Conservation (phyloP, 352 stramenopile species). For the Phytophthora crassamura region DNA sequence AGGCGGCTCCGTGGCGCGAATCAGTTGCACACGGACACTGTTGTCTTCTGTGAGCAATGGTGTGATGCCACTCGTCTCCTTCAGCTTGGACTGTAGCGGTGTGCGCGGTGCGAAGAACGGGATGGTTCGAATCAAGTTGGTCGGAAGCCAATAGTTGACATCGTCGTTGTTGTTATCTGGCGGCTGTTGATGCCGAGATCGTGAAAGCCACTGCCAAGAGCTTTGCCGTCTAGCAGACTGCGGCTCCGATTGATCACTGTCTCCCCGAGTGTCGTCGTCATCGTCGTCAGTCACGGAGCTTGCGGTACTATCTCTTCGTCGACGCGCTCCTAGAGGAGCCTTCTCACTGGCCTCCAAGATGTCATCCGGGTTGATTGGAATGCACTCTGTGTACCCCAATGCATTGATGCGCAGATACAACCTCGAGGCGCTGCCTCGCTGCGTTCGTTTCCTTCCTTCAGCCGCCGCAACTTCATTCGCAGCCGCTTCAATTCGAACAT, state of each 20-base stretch:
- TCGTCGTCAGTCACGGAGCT: constrained; percentile 45
- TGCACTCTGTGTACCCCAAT: constrained; percentile 79
- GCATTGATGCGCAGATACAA: constrained; percentile 80
- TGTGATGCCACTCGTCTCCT: constrained; percentile 75
- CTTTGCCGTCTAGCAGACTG: constrained; percentile 10
- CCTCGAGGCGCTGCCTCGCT: constrained; percentile 36
- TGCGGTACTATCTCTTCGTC: constrained; percentile 42
- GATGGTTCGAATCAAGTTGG: constrained; percentile 80
- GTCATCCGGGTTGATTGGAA: constrained; percentile 63
- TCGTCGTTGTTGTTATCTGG: constrained; percentile 6
- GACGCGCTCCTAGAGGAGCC: constrained; percentile 49
- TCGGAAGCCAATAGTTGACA: constrained; percentile 76
- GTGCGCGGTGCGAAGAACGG: constrained; percentile 82
- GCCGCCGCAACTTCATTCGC: constrained; percentile 31
- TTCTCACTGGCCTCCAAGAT: constrained; percentile 59
- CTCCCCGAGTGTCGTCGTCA: constrained; percentile 21
- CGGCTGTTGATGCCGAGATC: constrained; percentile 2
- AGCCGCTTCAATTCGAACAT: constrained; percentile 34
- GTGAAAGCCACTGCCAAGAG: constrained; percentile 8
- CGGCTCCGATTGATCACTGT: constrained; percentile 25
- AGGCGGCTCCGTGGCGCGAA: constrained; percentile 77
- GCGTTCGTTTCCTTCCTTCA: constrained; percentile 35
- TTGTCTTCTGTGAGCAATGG: constrained; percentile 75
- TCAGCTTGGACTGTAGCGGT: constrained; percentile 74
- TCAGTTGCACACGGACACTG: constrained; percentile 78